A percentile compares a stretch with the other conserved stretches of the same genome.
Evolutionary conservation across 805 yeast species (phyloP).

Genomic region (Kodamaea jinghongensis): DNA sequence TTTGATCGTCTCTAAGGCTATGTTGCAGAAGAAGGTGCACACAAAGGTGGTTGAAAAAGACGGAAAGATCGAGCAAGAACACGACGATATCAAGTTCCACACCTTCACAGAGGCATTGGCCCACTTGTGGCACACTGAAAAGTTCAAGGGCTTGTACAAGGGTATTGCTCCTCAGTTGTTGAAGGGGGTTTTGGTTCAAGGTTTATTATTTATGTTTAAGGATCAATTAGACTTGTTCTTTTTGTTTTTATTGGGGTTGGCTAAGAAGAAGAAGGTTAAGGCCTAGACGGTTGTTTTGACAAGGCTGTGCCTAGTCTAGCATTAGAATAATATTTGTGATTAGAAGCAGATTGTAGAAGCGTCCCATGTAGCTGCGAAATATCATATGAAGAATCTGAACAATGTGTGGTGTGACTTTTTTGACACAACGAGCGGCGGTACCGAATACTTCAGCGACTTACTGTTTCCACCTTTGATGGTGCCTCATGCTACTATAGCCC

Average conservation of each 20-base stretch:
- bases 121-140: conserved; percentile 63
- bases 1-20: conserved; percentile 76
- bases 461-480: no score
- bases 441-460: no score
- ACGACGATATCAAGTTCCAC: conserved; percentile 44
- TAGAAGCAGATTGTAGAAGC: no score
- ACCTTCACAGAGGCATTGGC: conserved; percentile 62
- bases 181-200: conserved; percentile 83
- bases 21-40: conserved; percentile 55
- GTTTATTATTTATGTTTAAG: conserved; percentile 76
- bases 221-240: conserved; percentile 56
- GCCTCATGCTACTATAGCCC: no score
- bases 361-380: no score
- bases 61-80: conserved; percentile 28
- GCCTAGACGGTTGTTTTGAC: not conserved
- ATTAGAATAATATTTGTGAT: no score
- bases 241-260: conserved; percentile 28
- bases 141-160: conserved; percentile 65
- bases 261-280: conserved; percentile 16
- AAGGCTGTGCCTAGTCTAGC: no score
- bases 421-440: no score
- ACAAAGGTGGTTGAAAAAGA: conserved; percentile 19
- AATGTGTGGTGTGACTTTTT: no score
- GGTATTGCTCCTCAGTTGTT: conserved; percentile 77
- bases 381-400: no score